These are phyloP conservation scores for Lupinus albus DNA, from an alignment of 306 rosid genomes.

Conservation along the genomic window DNA sequence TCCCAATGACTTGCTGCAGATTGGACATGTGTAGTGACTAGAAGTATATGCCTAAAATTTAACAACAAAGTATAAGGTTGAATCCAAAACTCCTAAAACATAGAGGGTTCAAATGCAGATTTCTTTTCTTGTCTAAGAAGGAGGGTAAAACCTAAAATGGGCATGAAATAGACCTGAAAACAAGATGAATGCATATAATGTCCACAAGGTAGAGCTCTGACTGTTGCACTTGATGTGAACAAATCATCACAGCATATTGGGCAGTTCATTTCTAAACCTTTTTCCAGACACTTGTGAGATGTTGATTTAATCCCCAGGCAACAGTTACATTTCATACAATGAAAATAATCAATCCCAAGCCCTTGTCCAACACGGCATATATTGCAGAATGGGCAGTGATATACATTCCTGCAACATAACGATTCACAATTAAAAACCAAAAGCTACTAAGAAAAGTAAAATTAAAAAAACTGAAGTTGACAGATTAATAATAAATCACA, in stretches of 20 bases:
- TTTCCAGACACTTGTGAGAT: conserved; percentile 94
- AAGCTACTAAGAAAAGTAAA: conserved; percentile 29
- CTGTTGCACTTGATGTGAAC: conserved; percentile 95
- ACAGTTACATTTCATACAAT: conserved; percentile 98
- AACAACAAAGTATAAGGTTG: conserved; percentile 39
- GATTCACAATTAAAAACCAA: conserved; percentile 9
- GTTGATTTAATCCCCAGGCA: conserved; percentile 84
- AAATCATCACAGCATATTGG: conserved; percentile 96
- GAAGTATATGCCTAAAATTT: conserved; percentile 89
- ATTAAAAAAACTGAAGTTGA: conserved; percentile 7
- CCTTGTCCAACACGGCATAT: conserved; percentile 97
- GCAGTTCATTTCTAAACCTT: conserved; percentile 92
- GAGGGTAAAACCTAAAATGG: conserved; percentile 1
- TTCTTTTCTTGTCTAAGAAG: conserved; percentile 1
- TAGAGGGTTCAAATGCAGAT: conserved; percentile 6
- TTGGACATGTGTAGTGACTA: conserved; percentile 96
- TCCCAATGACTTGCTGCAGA: conserved; percentile 99
- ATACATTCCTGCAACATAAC: conserved; percentile 68
- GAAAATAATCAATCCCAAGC: conserved; percentile 91
- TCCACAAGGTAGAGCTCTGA: conserved; percentile 94
- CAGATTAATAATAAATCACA: conserved; percentile 13
- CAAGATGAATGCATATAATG: conserved; percentile 99
- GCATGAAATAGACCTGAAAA: conserved; percentile 73
- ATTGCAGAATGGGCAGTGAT: conserved; percentile 99
- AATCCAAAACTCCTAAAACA: conserved; percentile 28